Evolutionary conservation across 2,329 filamentous ascomycete genomes (phyloP).

Genomic region (Apiospora pterosperma): DNA sequence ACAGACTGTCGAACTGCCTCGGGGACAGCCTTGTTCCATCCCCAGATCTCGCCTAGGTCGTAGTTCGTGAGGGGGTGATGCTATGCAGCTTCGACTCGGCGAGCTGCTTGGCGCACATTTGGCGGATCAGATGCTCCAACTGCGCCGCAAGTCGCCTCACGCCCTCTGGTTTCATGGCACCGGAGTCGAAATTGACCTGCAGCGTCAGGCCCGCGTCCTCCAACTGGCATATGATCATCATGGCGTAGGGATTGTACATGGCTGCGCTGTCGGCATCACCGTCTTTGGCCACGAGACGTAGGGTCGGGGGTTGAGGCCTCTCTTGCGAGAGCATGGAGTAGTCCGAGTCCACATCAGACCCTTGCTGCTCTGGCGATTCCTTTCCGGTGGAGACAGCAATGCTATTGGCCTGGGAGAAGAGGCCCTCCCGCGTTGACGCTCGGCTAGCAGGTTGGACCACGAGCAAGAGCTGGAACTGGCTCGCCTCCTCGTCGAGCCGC

Average conservation of each 20-base stretch:
- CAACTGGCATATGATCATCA: background rate
- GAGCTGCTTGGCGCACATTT: background rate
- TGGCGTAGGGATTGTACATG: background rate
- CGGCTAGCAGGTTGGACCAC: background rate
- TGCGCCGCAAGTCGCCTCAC: background rate
- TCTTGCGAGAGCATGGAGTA: background rate
- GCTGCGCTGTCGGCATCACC: background rate
- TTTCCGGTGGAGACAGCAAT: background rate
- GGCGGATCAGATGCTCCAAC: background rate
- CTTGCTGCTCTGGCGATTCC: background rate
- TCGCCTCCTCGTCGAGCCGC: background rate
- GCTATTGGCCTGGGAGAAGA: background rate
- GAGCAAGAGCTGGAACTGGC: background rate
- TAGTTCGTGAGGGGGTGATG: background rate
- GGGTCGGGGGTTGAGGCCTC: no score
- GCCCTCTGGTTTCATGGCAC: background rate
- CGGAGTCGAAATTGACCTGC: background rate
- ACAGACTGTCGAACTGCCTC: background rate
- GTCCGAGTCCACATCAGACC: background rate
- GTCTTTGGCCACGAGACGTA: background rate
- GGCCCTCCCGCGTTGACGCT: background rate
- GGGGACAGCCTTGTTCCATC: background rate
- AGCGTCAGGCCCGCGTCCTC: background rate
- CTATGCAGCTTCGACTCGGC: background rate
- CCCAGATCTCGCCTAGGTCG: background rate